These are phyloP conservation scores for Ilyonectria destructans DNA, from an alignment of 2,329 filamentous ascomycete genomes.

Conservation along the genomic window DNA sequence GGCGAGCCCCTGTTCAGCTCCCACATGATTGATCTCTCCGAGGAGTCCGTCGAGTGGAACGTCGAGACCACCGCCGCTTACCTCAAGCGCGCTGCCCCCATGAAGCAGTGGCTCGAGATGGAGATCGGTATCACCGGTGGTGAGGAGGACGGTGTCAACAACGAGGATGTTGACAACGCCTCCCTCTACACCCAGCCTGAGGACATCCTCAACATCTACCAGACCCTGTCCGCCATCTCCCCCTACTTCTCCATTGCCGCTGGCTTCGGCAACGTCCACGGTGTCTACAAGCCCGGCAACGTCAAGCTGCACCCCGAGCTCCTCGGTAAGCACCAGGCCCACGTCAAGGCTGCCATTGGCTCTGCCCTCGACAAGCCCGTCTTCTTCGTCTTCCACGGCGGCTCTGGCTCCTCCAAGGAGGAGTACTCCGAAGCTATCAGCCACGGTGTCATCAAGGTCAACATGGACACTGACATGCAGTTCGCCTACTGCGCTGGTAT, in stretches of 20 bases:
- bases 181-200: constrained; percentile 98
- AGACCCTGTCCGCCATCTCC: constrained; percentile 87
- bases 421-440: constrained; percentile 92
- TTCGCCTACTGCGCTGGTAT: constrained; percentile 94
- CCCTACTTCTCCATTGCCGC: constrained; percentile 98
- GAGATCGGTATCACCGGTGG: constrained; percentile 90
- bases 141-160: constrained; percentile 99
- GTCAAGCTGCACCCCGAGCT: constrained; percentile 97
- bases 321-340: constrained; percentile 95
- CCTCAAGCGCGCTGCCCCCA: constrained; percentile 92
- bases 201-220: constrained; percentile 94
- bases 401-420: constrained; percentile 90
- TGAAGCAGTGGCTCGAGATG: constrained; percentile 99
- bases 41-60: constrained; percentile 93
- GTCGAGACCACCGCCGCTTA: constrained; percentile 93
- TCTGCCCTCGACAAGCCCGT: constrained; percentile 89
- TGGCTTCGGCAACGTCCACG: constrained; percentile 99
- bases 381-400: constrained; percentile 99
- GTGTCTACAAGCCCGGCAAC: constrained; percentile 98
- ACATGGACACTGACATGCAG: constrained; percentile 98
- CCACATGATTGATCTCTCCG: constrained; percentile 99
- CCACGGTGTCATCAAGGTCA: constrained; percentile 99
- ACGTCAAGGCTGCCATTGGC: constrained; percentile 85
- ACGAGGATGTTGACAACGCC: constrained; percentile 97
- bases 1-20: constrained; percentile 94